phyloP scores from a whole-genome alignment of 1,139 yeast genomes.

The Diutina sp. region DNA sequence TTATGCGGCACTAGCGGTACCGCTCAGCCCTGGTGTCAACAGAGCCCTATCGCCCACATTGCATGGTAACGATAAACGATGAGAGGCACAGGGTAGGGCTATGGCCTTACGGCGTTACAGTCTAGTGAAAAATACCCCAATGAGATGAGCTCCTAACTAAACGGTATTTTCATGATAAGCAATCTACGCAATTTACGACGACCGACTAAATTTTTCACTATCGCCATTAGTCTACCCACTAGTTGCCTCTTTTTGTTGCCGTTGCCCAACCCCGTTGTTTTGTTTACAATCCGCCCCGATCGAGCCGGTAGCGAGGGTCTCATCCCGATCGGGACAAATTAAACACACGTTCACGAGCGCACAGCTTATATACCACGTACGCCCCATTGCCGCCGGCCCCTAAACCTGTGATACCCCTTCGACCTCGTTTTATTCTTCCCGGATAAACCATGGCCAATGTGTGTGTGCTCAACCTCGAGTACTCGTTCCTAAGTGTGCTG shows the following conservation, averaged over 20 bases:
- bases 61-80: neutral
- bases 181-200: too few relatives aligned
- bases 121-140: too few relatives aligned
- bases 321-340: neutral
- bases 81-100: neutral
- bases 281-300: neutral
- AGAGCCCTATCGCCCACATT: neutral
- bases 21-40: neutral
- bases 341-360: neutral
- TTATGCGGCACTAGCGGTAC: neutral
- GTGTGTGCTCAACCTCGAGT: slow-evolving; percentile 1
- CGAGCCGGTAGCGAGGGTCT: neutral
- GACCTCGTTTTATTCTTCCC: neutral
- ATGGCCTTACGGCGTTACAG: too few relatives aligned
- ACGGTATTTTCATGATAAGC: too few relatives aligned
- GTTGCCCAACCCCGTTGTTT: neutral
- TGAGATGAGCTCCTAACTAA: neutral
- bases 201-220: too few relatives aligned
- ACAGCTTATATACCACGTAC: neutral
- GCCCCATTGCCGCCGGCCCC: neutral
- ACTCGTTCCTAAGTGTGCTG: neutral
- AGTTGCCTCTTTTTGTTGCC: neutral
- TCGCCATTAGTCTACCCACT: neutral
- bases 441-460: neutral
- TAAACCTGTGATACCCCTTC: neutral